Evolutionary conservation across 2,329 filamentous ascomycete genomes (phyloP), one percentile per base, ranked within the genome.

Genomic region (Trichophyton rubrum): DNA sequence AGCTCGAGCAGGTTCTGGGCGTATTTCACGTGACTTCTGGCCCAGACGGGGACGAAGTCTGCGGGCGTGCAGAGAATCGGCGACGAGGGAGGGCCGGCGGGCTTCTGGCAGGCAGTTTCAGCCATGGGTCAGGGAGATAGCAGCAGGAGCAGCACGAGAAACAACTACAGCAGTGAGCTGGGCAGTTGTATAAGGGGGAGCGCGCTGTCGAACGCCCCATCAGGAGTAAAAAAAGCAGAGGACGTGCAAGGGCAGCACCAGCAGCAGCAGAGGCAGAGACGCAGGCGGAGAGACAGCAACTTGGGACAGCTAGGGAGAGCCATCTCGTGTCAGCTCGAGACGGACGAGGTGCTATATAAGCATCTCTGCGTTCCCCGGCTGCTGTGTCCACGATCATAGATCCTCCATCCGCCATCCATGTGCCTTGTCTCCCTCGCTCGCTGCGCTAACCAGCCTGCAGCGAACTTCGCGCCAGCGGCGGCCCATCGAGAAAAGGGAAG

Each of bases 1-100:
- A 64, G 71, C 62, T 73, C 73, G 20, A 76, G 67, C 3, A 75
- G 67, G 56, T 75, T 71, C 63, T 74, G 69, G 1, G 74, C 73
- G 68, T 68, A 71, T 65, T 74, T 70, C 58, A 71, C 66, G 62
- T 68, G 63, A 64, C 69, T 71, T 59, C 69, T 69, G 55, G 73
- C 72, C 73, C 74, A 76, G 61, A 71, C 73, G 24, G 74, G 73
- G 45, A 70, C 62, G 59, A 73, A 70, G 45, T 27, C 20, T 17
- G 45, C 45, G 45, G 45, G 45, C 45, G 45, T 24, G 45, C 22
- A 20, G 45, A 51, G 45, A 27, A 13, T 13, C 17, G 17, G 20
- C 20, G 45, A 20, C 17, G 49, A 27, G 49, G 49, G 9, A 47
- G 43, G 9, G n/a, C 17, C 9, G 43, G 43, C 40, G 15, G 40